Evolutionary conservation across 208 protist species (phyloP), one percentile per base, ranked within the genome.

Genomic region (Eutreptiella sp.): DNA sequence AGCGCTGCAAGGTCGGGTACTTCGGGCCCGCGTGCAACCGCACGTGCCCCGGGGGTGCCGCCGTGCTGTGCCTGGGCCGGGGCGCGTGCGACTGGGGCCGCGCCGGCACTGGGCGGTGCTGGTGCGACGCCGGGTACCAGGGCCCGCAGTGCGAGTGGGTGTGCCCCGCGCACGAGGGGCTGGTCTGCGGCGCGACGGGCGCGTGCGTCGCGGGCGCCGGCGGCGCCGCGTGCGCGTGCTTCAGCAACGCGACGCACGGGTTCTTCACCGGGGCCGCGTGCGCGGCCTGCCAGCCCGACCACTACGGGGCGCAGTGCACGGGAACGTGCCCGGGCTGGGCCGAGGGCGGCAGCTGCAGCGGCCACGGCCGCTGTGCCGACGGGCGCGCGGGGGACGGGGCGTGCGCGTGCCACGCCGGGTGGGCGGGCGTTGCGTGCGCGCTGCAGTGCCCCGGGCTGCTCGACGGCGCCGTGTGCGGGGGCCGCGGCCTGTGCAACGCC

Each of bases 321-420:
- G 43, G 9, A 11, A 24, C 9, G 43, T 48, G 26, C 43, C n/a
- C 50, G n/a, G 50, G 50, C 31, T 57, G n/a, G 21, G 33, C 50
- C 16, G 50, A 33, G 9, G 24, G 11, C 53, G 58, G 58, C 43
- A 61, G 29, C 53, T 57, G 50, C 50, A 57, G 39, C 50, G 50
- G 58, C 9, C 61, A 67, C 55, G 61, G 61, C 19, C 28, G 14
- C n/a, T 67, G 61, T 58, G 21, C 11, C 61, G 35, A 64, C 21
- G 58, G 58, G 14, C 43, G 24, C 16, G 19, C 16, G 11, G 58
- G 48, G 5, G 29, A 43, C 50, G 58, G 58, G 11, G 4, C 46
- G 50, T 64, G 58, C 53, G 11, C 46, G n/a, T 57, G 50, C 36
- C n/a, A 57, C 9, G n/a, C 36, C 7, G 29, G 29, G 9, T 57